A percentile compares a stretch with the other conserved stretches of the same genome.
These are phyloP conservation scores for Parasitella parasitica DNA, from an alignment of 371 early-diverging fungal genomes.

Conservation along the genomic window DNA sequence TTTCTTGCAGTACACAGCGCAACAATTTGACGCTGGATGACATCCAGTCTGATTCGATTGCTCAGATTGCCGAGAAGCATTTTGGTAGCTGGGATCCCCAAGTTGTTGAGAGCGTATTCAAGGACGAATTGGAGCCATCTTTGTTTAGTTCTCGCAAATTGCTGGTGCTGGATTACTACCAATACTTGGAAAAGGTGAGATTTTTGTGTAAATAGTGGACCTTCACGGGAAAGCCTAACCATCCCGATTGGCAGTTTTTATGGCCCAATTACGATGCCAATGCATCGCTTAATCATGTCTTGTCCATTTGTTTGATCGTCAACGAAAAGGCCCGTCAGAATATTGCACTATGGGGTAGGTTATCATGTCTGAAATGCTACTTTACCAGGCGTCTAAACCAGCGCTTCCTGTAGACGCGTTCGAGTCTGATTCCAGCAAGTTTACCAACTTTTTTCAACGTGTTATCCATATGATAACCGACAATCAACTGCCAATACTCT, in stretches of 20 bases:
- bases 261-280: conserved; percentile 70
- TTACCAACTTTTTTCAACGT: conserved; percentile 56
- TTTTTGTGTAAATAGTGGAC: not conserved
- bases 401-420: conserved; percentile 40
- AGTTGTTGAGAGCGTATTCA: conserved; percentile 61
- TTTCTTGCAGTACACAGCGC: conserved; percentile 22
- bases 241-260: conserved; percentile 52
- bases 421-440: conserved; percentile 52
- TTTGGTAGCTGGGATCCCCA: conserved; percentile 50
- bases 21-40: conserved; percentile 48
- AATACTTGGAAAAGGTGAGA: conserved; percentile 81
- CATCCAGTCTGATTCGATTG: conserved; percentile 58
- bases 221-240: not conserved
- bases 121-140: conserved; percentile 53
- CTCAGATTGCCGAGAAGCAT: conserved; percentile 48
- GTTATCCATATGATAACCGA: conserved; percentile 47
- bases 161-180: conserved; percentile 70
- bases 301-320: conserved; percentile 83
- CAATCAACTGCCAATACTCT: conserved; percentile 30
- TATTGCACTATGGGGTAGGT: conserved; percentile 61
- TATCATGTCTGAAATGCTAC: not conserved
- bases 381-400: not conserved
- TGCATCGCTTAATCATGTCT: conserved; percentile 55
- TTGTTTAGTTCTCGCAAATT: conserved; percentile 56
- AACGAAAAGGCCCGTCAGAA: conserved; percentile 82